Evolutionary conservation across 2,329 filamentous ascomycete genomes (phyloP).

Genomic region (Fusarium liriodendri): DNA sequence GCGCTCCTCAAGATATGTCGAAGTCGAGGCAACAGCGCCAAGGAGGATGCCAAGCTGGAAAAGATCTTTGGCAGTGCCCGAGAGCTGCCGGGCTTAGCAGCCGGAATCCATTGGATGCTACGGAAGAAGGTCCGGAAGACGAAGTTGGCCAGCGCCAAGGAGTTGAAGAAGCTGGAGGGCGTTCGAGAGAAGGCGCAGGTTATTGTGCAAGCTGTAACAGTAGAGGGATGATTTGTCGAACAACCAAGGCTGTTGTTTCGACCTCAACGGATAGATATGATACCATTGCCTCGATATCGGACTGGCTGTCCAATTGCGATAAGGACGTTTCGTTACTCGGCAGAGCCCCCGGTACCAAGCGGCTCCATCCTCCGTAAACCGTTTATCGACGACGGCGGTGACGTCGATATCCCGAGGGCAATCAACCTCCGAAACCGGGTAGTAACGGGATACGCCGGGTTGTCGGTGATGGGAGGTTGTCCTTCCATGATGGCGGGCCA

Average conservation of each 20-base stretch:
- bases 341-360: slow-evolving; percentile 12
- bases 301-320: not conserved
- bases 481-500: not conserved
- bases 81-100: slow-evolving; percentile 74
- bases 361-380: slow-evolving; percentile 12
- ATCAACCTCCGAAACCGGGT: slow-evolving; percentile 35
- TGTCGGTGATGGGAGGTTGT: slow-evolving; percentile 16
- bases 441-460: slow-evolving; percentile 39
- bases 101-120: slow-evolving; percentile 83
- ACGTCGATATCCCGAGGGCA: slow-evolving; percentile 31
- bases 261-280: not conserved
- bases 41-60: slow-evolving; percentile 68
- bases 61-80: slow-evolving; percentile 75
- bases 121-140: slow-evolving; percentile 79
- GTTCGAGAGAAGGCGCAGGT: slow-evolving; percentile 50
- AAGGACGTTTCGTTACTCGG: slow-evolving; percentile 7
- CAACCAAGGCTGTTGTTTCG: not conserved
- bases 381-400: slow-evolving; percentile 24
- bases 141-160: slow-evolving; percentile 61
- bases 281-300: not conserved
- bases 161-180: slow-evolving; percentile 57
- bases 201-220: slow-evolving; percentile 39
- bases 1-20: slow-evolving; percentile 76
- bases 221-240: slow-evolving; percentile 18
- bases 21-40: slow-evolving; percentile 53